A percentile compares a stretch with the other conserved stretches of the same genome.
Evolutionary conservation across 2,329 filamentous ascomycete species (phyloP).

Genomic region (Fusarium miscanthi): DNA sequence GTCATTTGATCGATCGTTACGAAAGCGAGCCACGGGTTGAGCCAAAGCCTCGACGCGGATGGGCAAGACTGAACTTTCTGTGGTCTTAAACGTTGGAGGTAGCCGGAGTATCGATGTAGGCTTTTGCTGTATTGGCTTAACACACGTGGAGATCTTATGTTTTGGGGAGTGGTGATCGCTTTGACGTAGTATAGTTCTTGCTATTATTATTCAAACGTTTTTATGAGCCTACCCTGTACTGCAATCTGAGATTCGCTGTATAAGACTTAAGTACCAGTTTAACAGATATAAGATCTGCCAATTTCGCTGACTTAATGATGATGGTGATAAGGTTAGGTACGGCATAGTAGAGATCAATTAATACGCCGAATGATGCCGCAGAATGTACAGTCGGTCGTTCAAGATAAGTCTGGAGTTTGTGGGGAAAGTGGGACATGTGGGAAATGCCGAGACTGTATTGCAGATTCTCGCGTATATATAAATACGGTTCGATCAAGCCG

Average conservation of each 20-base stretch:
- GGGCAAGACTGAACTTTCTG: not conserved
- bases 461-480: too few relatives aligned
- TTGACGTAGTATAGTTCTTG: not conserved
- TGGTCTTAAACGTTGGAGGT: not conserved
- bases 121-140: not conserved
- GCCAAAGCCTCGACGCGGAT: not conserved
- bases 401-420: not conserved
- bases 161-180: not conserved
- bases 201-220: not conserved
- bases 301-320: rapidly evolving
- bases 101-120: not conserved
- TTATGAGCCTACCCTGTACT: not conserved
- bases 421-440: not conserved
- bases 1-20: not conserved
- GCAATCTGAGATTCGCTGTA: rapidly evolving
- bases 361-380: too few relatives aligned
- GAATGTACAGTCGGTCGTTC: too few relatives aligned
- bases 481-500: too few relatives aligned
- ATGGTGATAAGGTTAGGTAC: rapidly evolving
- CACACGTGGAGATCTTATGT: rapidly evolving
- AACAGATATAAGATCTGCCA: rapidly evolving
- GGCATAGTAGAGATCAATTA: not conserved
- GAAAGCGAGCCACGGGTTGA: not conserved
- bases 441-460: too few relatives aligned
- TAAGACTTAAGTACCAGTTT: not conserved